A percentile compares a stretch with the other conserved stretches of the same genome.
These are phyloP conservation scores for Backusella parvicylindrica DNA, from an alignment of 192 early-diverging fungal species.

Conservation along the genomic window DNA sequence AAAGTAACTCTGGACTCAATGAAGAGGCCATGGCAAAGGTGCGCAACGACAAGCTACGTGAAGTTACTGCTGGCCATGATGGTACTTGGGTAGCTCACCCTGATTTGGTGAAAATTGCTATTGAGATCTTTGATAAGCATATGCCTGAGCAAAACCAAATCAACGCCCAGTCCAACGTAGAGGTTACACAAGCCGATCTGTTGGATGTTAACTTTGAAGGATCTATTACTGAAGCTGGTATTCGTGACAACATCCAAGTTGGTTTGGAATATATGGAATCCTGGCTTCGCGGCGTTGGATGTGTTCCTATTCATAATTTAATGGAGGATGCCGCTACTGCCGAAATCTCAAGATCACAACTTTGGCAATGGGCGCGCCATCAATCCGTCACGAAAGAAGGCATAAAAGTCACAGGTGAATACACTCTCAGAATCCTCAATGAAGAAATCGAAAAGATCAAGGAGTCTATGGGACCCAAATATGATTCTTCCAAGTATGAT, in stretches of 20 bases:
- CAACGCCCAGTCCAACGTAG: conserved; percentile 83
- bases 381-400: conserved; percentile 75
- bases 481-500: conserved; percentile 61
- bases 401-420: conserved; percentile 73
- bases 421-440: conserved; percentile 67
- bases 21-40: conserved; percentile 92
- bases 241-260: conserved; percentile 89
- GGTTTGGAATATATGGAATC: conserved; percentile 92
- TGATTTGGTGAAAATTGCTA: conserved; percentile 86
- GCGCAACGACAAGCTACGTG: conserved; percentile 90
- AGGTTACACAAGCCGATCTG: conserved; percentile 77
- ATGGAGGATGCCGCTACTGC: conserved; percentile 99
- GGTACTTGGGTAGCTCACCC: conserved; percentile 98
- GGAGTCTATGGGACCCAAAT: conserved; percentile 57
- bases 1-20: conserved; percentile 84
- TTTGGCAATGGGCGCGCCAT: conserved; percentile 97
- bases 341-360: conserved; percentile 93
- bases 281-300: conserved; percentile 90
- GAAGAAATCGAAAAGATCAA: conserved; percentile 76
- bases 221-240: conserved; percentile 83
- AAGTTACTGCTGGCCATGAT: conserved; percentile 92
- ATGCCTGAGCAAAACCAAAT: conserved; percentile 96
- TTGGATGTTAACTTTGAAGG: conserved; percentile 68
- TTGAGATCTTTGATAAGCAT: conserved; percentile 87
- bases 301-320: conserved; percentile 96